A percentile compares a stretch with the other conserved stretches of the same genome.
phyloP scores from a whole-genome alignment of 2,329 filamentous ascomycete species.

The Fusarium burgessii region DNA sequence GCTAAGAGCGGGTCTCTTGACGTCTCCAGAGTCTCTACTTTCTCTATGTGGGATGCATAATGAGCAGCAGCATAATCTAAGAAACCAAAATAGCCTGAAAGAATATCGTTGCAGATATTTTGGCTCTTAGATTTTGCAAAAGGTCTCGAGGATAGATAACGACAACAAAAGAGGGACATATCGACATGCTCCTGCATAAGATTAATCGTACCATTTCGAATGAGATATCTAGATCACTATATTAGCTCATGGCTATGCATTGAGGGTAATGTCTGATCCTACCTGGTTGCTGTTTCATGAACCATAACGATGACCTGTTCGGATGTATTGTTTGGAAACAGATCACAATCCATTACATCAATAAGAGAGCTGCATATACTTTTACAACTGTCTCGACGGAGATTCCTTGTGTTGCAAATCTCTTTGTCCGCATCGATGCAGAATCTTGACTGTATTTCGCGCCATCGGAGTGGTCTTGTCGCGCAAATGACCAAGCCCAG shows the following conservation, averaged over 20 bases:
- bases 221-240: accelerated
- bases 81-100: not conserved
- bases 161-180: not conserved
- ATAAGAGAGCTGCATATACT: accelerated
- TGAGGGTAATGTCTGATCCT: accelerated
- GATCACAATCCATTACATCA: accelerated
- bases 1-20: accelerated
- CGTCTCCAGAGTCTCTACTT: accelerated
- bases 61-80: not conserved
- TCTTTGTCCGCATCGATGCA: accelerated
- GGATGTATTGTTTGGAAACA: accelerated
- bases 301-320: accelerated
- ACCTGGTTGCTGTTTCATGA: not conserved
- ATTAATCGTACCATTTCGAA: accelerated
- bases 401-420: accelerated
- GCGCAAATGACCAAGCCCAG: accelerated
- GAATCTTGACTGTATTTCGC: not conserved
- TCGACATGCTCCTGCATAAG: accelerated
- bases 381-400: accelerated
- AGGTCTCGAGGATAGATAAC: accelerated
- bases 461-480: not conserved
- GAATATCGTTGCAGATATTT: accelerated
- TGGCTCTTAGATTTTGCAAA: accelerated
- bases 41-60: not conserved
- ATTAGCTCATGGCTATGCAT: accelerated